Base-by-base conservation (phyloP, 163 green algal genomes). In the Chlamydomonas reinhardtii region DNA sequence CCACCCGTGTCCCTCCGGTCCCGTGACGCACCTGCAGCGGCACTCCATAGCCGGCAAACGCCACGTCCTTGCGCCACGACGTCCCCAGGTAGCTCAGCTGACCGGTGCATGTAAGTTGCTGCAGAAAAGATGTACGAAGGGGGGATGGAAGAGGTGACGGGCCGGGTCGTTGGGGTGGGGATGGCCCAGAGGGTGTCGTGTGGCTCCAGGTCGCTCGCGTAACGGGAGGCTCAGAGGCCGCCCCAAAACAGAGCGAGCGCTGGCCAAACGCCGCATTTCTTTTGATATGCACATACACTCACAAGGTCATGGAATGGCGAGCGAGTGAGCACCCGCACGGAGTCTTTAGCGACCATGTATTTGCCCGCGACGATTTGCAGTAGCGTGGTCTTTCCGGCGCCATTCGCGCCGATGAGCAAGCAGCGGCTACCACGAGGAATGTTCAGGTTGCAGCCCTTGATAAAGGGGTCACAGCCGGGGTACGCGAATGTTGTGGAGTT, bases 371-470 rank as follows among this genome's bases (percentile, higher is more conserved):
- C 80, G n/a, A 99, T 83, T 76, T 98, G 94, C 65, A 99, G 93
- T 66, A 99, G 88, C 2, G 98, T 99, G 0, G 96, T 98, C 90
- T 99, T 99, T 79, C 98, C 97, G 76, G 96, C 95, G 65, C 98
- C 98, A 86, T 99, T 99, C 24, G 97, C 97, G 3, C 98, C 98
- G 20, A 98, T 93, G 12, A 99, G 84, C 61, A 99, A 90, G 86
- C 96, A 98, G 17, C 97, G 90, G 37, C 74, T 94, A 16, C 97
- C 97, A 17, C 81, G 84, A 0, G 95, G 96, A 17, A 98, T 83
- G 17, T 92, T 62, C 12, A 98, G 73, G 9, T 65, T 89, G 27
- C 95, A 91, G 74, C 92, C 88, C 3, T 92, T 89, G 17, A 98
- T 90, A 39, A 96, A 91, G 0, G 73, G 68, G 0, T 74, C 71